Evolutionary conservation across 768 basidiomycete species (phyloP).

Genomic region (Pholiota molesta): DNA sequence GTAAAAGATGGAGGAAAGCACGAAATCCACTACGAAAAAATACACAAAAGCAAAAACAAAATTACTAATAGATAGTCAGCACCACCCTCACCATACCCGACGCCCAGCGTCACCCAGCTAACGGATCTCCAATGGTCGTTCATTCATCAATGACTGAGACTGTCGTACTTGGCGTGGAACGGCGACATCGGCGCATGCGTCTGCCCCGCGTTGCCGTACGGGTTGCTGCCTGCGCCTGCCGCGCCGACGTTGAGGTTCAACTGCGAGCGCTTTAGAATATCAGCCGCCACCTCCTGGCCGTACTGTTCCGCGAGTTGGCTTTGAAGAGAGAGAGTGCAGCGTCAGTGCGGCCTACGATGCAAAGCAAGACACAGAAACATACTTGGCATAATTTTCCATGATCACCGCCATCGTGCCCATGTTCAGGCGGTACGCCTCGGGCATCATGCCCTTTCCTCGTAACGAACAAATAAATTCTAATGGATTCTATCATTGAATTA

Average conservation of each 20-base stretch:
- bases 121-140: neutral
- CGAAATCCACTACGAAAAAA: too few relatives aligned
- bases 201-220: slow-evolving; percentile 1
- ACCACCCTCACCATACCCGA: too few relatives aligned
- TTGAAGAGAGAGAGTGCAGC: neutral
- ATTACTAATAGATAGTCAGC: too few relatives aligned
- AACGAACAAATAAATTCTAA: too few relatives aligned
- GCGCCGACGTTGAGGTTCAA: slow-evolving; percentile 32
- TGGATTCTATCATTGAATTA: too few relatives aligned
- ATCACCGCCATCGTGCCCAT: slow-evolving; percentile 74
- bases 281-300: slow-evolving; percentile 58
- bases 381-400: slow-evolving; percentile 79
- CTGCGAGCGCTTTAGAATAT: slow-evolving; percentile 54
- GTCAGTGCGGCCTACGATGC: neutral
- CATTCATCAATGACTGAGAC: neutral
- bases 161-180: slow-evolving; percentile 19
- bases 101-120: too few relatives aligned
- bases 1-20: too few relatives aligned
- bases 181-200: slow-evolving; percentile 12
- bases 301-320: slow-evolving; percentile 74
- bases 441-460: slow-evolving; percentile 75
- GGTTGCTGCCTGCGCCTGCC: neutral
- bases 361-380: neutral
- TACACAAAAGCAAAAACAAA: too few relatives aligned
- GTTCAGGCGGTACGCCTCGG: slow-evolving; percentile 77